Percentiles rank a stretch among this genome's conserved stretches.
These are phyloP conservation scores for Fusarium verticillioides DNA, from an alignment of 2,329 filamentous ascomycete species.

Conservation along the genomic window DNA sequence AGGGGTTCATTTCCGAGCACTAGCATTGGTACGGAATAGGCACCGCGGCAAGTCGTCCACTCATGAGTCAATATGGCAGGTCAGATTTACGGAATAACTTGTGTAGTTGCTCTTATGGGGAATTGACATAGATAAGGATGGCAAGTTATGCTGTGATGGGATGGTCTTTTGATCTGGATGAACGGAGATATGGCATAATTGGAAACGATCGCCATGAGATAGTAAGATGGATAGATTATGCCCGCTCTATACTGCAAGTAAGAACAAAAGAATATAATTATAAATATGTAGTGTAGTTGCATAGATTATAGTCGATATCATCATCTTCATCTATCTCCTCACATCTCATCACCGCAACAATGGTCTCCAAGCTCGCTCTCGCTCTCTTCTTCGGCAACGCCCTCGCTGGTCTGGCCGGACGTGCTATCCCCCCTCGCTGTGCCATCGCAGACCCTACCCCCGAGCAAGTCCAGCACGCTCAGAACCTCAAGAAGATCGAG, in stretches of 20 bases:
- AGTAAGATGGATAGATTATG: neutral
- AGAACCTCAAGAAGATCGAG: constrained; percentile 23
- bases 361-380: constrained; percentile 27
- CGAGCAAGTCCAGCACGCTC: constrained; percentile 12
- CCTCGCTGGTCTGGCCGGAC: constrained; percentile 5
- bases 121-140: neutral
- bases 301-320: neutral
- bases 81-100: neutral
- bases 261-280: neutral
- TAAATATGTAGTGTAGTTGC: neutral
- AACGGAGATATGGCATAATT: constrained; percentile 7
- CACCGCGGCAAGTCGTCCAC: neutral
- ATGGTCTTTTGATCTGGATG: constrained; percentile 7
- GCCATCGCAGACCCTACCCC: constrained; percentile 22
- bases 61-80: constrained; percentile 16
- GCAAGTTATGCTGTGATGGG: neutral
- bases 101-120: neutral
- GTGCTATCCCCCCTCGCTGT: constrained; percentile 19
- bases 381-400: constrained; percentile 20
- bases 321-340: neutral
- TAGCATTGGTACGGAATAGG: neutral
- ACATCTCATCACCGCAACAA: neutral
- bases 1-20: neutral
- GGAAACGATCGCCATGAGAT: constrained; percentile 13
- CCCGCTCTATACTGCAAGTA: accelerated